Evolutionary conservation across 2,329 filamentous ascomycete species (phyloP).

Genomic region (Uncinocarpus reesii): DNA sequence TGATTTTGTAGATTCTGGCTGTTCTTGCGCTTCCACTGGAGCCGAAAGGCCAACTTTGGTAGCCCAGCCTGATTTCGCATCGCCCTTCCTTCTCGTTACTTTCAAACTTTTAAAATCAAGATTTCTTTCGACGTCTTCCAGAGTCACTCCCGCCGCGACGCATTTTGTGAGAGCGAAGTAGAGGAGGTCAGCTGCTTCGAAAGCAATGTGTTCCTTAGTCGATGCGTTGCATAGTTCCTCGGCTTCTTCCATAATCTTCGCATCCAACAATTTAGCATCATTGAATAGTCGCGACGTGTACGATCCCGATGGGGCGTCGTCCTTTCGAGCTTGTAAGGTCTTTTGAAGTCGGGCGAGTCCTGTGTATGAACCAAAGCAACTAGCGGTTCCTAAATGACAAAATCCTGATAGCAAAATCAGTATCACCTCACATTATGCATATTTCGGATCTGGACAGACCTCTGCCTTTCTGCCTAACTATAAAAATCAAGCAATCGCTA

Average conservation of each 20-base stretch:
- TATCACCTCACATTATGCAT: slow-evolving; percentile 17
- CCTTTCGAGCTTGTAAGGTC: slow-evolving; percentile 71
- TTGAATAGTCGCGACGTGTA: slow-evolving; percentile 91
- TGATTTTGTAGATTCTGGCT: slow-evolving; percentile 31
- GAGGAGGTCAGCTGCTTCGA: slow-evolving; percentile 87
- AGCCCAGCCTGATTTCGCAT: slow-evolving; percentile 89
- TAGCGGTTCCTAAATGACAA: slow-evolving; percentile 85
- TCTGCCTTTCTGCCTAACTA: slow-evolving; percentile 77
- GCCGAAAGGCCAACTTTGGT: slow-evolving; percentile 61
- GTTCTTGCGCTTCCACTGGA: slow-evolving; percentile 19
- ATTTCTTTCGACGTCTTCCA: slow-evolving; percentile 84
- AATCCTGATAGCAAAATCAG: slow-evolving; percentile 48
- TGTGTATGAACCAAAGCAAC: slow-evolving; percentile 77
- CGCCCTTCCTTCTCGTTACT: slow-evolving; percentile 82
- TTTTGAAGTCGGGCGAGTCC: slow-evolving; percentile 79
- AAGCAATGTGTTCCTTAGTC: slow-evolving; percentile 72
- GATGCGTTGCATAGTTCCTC: slow-evolving; percentile 85
- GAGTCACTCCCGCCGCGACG: slow-evolving; percentile 66
- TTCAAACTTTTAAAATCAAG: slow-evolving; percentile 92
- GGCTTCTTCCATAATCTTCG: slow-evolving; percentile 98
- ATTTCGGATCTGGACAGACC: slow-evolving; percentile 32
- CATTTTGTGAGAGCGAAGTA: slow-evolving; percentile 94
- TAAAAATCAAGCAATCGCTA: slow-evolving; percentile 80
- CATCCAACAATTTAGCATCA: slow-evolving; percentile 75
- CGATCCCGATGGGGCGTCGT: slow-evolving; percentile 73